A percentile compares a stretch with the other conserved stretches of the same genome.
Evolutionary conservation across 2,329 filamentous ascomycete genomes (phyloP).

Genomic region (Cytospora piceicola): DNA sequence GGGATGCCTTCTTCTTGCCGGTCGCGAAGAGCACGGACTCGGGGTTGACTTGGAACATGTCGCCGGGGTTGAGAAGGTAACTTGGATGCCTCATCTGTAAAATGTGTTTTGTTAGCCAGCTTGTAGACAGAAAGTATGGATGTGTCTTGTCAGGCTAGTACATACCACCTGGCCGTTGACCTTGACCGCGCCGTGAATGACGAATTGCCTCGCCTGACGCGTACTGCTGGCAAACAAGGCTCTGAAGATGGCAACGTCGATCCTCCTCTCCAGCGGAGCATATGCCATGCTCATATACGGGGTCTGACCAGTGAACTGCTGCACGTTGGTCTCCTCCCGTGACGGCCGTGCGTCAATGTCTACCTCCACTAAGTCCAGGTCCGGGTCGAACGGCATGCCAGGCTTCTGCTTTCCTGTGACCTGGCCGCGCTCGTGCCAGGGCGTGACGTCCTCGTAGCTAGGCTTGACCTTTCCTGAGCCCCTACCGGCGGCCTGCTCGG

Average conservation of each 20-base stretch:
- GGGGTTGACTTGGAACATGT: constrained; percentile 95
- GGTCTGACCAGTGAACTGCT: constrained; percentile 52
- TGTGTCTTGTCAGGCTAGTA: constrained; percentile 4
- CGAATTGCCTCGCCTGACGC: constrained; percentile 90
- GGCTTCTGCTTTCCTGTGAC: constrained; percentile 30
- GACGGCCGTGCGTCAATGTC: constrained; percentile 25
- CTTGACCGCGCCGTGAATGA: constrained; percentile 88
- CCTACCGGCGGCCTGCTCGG: constrained; percentile 79
- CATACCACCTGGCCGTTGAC: constrained; percentile 94
- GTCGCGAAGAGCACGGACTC: constrained; percentile 89
- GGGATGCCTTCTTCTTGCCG: constrained; percentile 65
- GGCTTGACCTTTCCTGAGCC: constrained; percentile 68
- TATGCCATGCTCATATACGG: constrained; percentile 98
- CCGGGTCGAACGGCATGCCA: constrained; percentile 10
- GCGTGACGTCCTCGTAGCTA: constrained; percentile 25
- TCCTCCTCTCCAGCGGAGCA: constrained; percentile 83
- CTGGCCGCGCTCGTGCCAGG: constrained; percentile 33
- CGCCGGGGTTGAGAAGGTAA: constrained; percentile 93
- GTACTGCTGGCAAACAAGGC: constrained; percentile 93
- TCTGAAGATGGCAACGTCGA: constrained; percentile 94
- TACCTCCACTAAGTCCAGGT: constrained; percentile 4
- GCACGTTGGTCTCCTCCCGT: constrained; percentile 33
- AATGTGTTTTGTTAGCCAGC: constrained; percentile 12
- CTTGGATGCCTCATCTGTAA: constrained; percentile 85
- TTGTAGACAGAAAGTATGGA: background rate